Evolutionary conservation across 495 filamentous ascomycete species (phyloP).

Genomic region (Niebla homalea): DNA sequence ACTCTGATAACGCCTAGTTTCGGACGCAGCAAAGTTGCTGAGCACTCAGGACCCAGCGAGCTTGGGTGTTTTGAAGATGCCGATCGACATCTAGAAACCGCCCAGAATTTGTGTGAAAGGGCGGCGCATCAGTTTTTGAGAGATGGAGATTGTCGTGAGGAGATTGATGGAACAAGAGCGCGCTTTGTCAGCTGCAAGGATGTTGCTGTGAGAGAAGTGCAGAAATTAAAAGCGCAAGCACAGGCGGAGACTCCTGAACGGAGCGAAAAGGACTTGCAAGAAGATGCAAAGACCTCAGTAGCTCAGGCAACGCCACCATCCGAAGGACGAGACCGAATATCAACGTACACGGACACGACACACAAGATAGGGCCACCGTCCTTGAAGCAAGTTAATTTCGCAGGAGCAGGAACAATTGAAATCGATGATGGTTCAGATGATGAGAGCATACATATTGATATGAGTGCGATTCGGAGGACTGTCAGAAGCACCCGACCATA

Average conservation of each 20-base stretch:
- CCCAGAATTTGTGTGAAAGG: conserved; percentile 67
- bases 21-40: not conserved
- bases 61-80: conserved; percentile 47
- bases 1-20: conserved; percentile 1
- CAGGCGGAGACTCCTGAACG: conserved; percentile 17
- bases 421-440: conserved; percentile 15
- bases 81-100: conserved; percentile 64
- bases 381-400: conserved; percentile 9
- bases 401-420: conserved; percentile 12
- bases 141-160: conserved; percentile 62
- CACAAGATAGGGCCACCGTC: conserved; percentile 3
- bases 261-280: conserved; percentile 15
- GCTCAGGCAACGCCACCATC: not conserved
- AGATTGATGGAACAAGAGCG: conserved; percentile 55
- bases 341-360: not conserved
- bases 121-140: conserved; percentile 79
- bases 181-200: conserved; percentile 32
- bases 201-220: conserved; percentile 29
- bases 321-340: not conserved
- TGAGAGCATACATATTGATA: conserved; percentile 17
- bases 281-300: conserved; percentile 1
- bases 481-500: conserved; percentile 9
- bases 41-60: not conserved
- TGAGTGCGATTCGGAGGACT: conserved; percentile 14
- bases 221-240: conserved; percentile 27